Evolutionary conservation across 148 eudicot genomes (phyloP).

Genomic region (Chenopodium berlandieri): DNA sequence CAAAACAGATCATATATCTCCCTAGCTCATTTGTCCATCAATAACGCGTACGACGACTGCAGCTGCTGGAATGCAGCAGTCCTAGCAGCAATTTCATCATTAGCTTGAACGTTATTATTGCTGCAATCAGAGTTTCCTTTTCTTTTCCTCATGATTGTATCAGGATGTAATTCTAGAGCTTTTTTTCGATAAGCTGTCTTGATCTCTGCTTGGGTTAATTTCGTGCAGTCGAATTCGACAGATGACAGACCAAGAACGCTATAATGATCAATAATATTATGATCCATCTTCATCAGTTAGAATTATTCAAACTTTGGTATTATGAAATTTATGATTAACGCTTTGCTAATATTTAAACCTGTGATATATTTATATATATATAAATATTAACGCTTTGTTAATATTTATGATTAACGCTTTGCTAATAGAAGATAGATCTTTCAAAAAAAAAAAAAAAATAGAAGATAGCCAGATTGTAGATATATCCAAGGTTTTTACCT

Average conservation of each 20-base stretch:
- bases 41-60: background rate
- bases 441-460: too few species aligned
- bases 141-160: background rate
- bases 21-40: background rate
- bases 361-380: too few species aligned
- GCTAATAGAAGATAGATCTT: too few species aligned
- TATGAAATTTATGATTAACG: too few species aligned
- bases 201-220: background rate
- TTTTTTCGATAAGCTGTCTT: background rate
- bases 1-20: too few species aligned
- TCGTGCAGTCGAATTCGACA: background rate
- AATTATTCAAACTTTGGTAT: background rate
- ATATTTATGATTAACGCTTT: too few species aligned
- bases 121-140: background rate
- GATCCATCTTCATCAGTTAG: background rate
- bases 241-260: background rate
- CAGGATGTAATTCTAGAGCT: background rate
- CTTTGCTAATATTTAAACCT: too few species aligned
- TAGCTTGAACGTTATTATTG: background rate
- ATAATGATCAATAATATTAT: background rate
- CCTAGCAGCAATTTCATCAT: background rate
- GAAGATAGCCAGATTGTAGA: too few species aligned
- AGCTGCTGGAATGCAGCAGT: background rate
- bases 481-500: too few species aligned
- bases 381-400: too few species aligned